These are phyloP conservation scores for Eruca vesicaria DNA, from an alignment of 441 rosid genomes.

Conservation along the genomic window DNA sequence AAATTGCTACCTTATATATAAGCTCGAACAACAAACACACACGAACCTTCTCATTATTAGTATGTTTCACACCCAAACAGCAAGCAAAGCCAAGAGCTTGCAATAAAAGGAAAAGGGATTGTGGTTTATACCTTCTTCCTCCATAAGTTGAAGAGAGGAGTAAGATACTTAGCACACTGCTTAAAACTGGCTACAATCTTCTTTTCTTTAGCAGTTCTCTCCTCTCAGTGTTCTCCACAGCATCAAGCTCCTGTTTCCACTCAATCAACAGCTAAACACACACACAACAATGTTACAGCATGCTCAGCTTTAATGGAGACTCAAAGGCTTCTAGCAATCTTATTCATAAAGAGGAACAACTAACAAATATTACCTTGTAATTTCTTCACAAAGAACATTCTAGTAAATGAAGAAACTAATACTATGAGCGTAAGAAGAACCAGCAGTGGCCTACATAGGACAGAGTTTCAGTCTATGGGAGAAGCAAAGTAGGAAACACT, in stretches of 20 bases:
- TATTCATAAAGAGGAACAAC: not conserved
- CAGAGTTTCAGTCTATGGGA: not conserved
- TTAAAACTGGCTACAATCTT: constrained; percentile 77
- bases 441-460: not conserved
- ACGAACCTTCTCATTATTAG: not conserved
- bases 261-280: constrained; percentile 56
- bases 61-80: not conserved
- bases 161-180: constrained; percentile 82
- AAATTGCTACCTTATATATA: too few relatives aligned
- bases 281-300: too few relatives aligned
- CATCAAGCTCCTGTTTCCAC: constrained; percentile 82
- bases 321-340: not conserved
- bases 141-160: constrained; percentile 82
- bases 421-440: not conserved
- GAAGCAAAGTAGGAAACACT: not conserved
- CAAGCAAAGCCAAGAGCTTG: constrained; percentile 5
- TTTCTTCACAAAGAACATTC: not conserved
- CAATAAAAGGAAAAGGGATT: not conserved
- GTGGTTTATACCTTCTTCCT: constrained; percentile 63
- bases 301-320: too few relatives aligned
- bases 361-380: not conserved
- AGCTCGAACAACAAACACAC: too few relatives aligned
- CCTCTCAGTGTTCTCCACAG: constrained; percentile 62
- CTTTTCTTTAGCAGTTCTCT: constrained; percentile 83
- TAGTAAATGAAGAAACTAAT: not conserved